Evolutionary conservation across 305 asterid species (phyloP).

Genomic region (Fraxinus albicans): DNA sequence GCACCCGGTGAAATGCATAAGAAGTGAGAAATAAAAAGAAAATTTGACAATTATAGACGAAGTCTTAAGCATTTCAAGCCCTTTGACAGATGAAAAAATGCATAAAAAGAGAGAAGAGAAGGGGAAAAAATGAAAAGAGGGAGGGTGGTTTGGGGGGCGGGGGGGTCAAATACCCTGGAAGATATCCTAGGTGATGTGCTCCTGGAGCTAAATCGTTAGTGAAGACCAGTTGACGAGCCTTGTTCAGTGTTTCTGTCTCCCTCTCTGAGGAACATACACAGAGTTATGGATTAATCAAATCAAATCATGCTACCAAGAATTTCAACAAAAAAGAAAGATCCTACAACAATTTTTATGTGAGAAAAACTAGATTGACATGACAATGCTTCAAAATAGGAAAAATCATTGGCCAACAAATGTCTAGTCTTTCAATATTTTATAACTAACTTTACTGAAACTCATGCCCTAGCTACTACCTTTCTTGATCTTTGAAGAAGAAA

Average conservation of each 20-base stretch:
- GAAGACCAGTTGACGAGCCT: constrained; percentile 85
- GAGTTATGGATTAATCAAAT: constrained; percentile 15
- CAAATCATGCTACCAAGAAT: constrained; percentile 18
- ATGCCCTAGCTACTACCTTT: constrained; percentile 15
- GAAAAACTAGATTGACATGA: constrained; percentile 40
- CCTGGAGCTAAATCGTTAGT: constrained; percentile 64
- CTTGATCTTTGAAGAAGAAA: background rate
- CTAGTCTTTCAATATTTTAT: background rate
- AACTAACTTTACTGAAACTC: constrained; percentile 30
- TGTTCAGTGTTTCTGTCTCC: constrained; percentile 90
- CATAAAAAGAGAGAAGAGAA: background rate
- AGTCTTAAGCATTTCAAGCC: background rate
- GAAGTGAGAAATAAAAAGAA: background rate
- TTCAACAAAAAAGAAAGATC: constrained; percentile 14
- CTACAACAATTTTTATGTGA: background rate
- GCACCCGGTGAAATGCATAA: background rate
- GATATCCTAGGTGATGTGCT: constrained; percentile 49
- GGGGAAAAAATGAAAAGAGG: too few species aligned
- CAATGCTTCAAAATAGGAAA: constrained; percentile 21
- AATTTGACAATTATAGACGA: background rate
- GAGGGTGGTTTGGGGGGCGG: background rate
- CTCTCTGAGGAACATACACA: constrained; percentile 46
- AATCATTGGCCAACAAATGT: background rate
- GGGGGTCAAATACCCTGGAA: constrained; percentile 23
- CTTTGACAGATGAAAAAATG: background rate